These are phyloP conservation scores for Trichoderma citrinoviride DNA, from an alignment of 2,329 filamentous ascomycete species.

Conservation along the genomic window DNA sequence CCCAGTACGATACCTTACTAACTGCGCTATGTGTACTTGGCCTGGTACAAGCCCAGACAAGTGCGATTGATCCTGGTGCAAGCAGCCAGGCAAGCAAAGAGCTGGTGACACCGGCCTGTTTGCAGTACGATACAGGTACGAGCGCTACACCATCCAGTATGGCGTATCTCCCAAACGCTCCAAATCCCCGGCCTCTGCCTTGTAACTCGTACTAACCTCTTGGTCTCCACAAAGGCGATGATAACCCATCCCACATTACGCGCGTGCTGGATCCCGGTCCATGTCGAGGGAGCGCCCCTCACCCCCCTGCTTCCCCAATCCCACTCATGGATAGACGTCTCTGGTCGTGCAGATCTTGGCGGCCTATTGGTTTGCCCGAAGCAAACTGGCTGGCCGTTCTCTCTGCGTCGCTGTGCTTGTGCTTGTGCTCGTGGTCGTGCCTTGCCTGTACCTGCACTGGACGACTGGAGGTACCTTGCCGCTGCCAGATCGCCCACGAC, in stretches of 20 bases:
- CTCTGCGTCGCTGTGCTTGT: background rate
- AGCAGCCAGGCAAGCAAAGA: background rate
- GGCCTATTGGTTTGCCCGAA: constrained; percentile 12
- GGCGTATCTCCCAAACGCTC: constrained; percentile 3
- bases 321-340: constrained; percentile 2
- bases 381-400: background rate
- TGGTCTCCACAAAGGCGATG: background rate
- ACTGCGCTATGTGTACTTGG: background rate
- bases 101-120: background rate
- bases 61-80: background rate
- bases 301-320: constrained; percentile 14
- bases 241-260: constrained; percentile 14
- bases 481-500: no score
- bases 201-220: background rate
- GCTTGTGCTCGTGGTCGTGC: background rate
- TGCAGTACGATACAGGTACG: background rate
- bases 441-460: background rate
- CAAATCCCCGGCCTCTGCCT: background rate
- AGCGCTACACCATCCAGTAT: constrained; percentile 15
- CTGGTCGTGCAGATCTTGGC: constrained; percentile 15
- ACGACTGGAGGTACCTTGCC: no score
- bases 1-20: no score
- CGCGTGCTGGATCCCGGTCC: constrained; percentile 12
- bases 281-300: background rate
- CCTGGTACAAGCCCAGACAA: background rate